Conservation (phyloP, 23 red algal genomes). For the Gracilaria gracilis region DNA sequence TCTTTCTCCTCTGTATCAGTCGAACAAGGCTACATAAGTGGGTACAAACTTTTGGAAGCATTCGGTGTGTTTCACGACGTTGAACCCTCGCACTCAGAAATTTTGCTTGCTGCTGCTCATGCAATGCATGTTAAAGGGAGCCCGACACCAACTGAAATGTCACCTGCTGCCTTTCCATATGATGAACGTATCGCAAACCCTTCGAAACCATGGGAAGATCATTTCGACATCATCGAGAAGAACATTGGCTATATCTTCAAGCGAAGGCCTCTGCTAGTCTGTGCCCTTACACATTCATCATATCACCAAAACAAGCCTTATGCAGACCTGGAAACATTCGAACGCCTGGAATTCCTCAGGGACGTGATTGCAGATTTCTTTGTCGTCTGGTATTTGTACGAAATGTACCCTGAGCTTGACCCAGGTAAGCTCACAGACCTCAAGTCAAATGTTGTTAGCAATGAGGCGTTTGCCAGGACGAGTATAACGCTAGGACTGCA, state of each 20-base stretch:
- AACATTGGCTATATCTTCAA: constrained; percentile 66
- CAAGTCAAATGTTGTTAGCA: constrained; percentile 74
- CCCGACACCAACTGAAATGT: constrained; percentile 37
- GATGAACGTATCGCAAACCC: constrained; percentile 49
- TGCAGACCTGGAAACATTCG: constrained; percentile 53
- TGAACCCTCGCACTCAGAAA: constrained; percentile 64
- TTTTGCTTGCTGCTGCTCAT: constrained; percentile 69
- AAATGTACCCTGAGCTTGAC: constrained; percentile 69
- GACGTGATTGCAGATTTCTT: constrained; percentile 72
- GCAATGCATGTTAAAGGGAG: constrained; percentile 49
- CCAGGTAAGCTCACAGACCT: constrained; percentile 74
- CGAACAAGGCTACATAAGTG: constrained; percentile 47
- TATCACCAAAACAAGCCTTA: constrained; percentile 28
- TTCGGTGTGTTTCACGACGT: constrained; percentile 51
- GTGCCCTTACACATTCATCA: constrained; percentile 67
- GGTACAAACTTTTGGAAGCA: constrained; percentile 56
- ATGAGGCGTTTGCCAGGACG: constrained; percentile 68
- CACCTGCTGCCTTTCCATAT: constrained; percentile 32
- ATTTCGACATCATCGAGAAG: constrained; percentile 63
- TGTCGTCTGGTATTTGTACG: constrained; percentile 67
- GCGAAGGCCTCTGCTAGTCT: constrained; percentile 57
- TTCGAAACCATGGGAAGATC: constrained; percentile 63
- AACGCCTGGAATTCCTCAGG: constrained; percentile 78
- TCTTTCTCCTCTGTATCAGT: constrained; percentile 32
- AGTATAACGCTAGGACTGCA: constrained; percentile 59